These are phyloP conservation scores for Raphanus sativus DNA, from an alignment of 345 rosid genomes.

Conservation along the genomic window DNA sequence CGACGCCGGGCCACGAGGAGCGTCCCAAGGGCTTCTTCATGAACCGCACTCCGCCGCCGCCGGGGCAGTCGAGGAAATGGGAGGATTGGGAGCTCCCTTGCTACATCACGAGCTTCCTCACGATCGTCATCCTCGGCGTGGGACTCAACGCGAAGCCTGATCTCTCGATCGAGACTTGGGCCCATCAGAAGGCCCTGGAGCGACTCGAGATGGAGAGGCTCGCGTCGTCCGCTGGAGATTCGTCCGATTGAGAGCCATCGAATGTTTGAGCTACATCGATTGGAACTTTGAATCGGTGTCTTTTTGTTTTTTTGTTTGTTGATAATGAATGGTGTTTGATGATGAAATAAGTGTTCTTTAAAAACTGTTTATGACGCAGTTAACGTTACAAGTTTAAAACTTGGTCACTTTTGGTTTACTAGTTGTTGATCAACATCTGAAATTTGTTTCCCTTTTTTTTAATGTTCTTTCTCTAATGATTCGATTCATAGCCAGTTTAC, in stretches of 20 bases:
- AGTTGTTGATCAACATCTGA: not conserved
- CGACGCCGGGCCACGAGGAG: constrained; percentile 86
- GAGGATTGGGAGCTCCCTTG: constrained; percentile 99
- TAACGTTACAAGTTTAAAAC: constrained; percentile 7
- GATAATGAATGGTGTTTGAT: constrained; percentile 16
- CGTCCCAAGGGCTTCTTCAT: constrained; percentile 85
- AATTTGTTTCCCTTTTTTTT: not conserved
- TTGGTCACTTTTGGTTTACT: constrained; percentile 21
- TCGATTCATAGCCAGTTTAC: not conserved
- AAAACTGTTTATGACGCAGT: constrained; percentile 23
- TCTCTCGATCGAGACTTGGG: constrained; percentile 99
- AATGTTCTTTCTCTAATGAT: not conserved
- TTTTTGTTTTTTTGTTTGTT: constrained; percentile 25
- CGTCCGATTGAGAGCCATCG: constrained; percentile 31
- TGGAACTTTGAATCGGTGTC: not conserved
- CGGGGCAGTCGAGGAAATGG: constrained; percentile 90
- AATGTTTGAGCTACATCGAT: not conserved
- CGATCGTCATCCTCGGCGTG: constrained; percentile 93
- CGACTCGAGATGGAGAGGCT: constrained; percentile 74
- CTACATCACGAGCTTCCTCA: constrained; percentile 93
- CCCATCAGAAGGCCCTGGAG: constrained; percentile 91
- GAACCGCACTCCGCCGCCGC: constrained; percentile 70
- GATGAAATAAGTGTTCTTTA: constrained; percentile 28
- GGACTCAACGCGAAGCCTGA: constrained; percentile 98
- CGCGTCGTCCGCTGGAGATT: constrained; percentile 28